A percentile compares a stretch with the other conserved stretches of the same genome.
Conservation (phyloP, 1,284 basidiomycete genomes). For the Papiliotrema nemorosa region DNA sequence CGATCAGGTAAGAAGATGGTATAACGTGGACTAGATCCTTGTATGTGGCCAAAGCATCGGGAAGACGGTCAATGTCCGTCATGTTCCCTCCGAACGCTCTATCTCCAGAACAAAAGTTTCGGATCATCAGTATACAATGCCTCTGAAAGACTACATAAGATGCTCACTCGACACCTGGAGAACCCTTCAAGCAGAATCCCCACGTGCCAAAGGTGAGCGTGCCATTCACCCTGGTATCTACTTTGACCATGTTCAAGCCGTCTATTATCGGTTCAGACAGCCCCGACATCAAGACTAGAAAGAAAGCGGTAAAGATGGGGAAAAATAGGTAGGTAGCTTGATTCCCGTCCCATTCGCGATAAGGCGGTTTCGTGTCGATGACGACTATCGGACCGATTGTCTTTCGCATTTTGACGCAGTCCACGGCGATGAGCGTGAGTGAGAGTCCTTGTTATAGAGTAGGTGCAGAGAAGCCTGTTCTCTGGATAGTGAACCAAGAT, state of each 20-base stretch:
- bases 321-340: conserved; percentile 38
- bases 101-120: conserved; percentile 12
- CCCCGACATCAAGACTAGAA: conserved; percentile 22
- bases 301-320: conserved; percentile 22
- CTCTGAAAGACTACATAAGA: neutral
- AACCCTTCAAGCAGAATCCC: conserved; percentile 28
- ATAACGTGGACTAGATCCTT: conserved; percentile 8
- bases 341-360: conserved; percentile 21
- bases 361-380: conserved; percentile 18
- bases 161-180: conserved; percentile 14
- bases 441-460: neutral
- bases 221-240: conserved; percentile 14
- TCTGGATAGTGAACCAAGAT: neutral
- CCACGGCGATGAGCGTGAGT: too few relatives aligned
- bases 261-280: conserved; percentile 26
- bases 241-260: conserved; percentile 17
- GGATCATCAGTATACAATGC: neutral
- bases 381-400: conserved; percentile 13
- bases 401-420: conserved; percentile 14
- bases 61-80: conserved; percentile 8
- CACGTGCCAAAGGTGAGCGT: conserved; percentile 25
- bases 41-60: conserved; percentile 10
- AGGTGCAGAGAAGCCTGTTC: too few relatives aligned
- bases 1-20: conserved; percentile 19
- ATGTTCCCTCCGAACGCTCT: conserved; percentile 10